Evolutionary conservation across 2,329 filamentous ascomycete species (phyloP).

Genomic region (Berkeleyomyces basicola): DNA sequence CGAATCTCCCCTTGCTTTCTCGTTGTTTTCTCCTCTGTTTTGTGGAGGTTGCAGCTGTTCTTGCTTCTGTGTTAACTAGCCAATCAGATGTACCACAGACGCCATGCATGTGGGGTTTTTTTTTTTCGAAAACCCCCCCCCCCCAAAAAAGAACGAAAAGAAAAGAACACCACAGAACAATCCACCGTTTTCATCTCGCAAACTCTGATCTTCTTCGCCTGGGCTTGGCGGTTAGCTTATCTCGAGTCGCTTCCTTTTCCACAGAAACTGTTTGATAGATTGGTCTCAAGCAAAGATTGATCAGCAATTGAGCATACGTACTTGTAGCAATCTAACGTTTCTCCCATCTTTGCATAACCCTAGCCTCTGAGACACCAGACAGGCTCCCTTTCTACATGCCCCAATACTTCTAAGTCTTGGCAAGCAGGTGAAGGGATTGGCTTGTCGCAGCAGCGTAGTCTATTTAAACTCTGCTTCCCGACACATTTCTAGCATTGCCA

Average conservation of each 20-base stretch:
- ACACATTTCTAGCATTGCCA: slow-evolving; percentile 1
- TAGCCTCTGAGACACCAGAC: background rate
- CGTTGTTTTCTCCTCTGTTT: background rate
- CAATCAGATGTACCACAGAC: background rate
- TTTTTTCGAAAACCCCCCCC: too few relatives aligned
- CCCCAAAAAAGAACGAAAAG: background rate
- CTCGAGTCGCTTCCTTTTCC: background rate
- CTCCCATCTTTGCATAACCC: background rate
- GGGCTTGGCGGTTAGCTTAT: background rate
- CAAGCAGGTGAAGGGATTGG: background rate
- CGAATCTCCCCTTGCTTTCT: background rate
- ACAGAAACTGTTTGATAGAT: background rate
- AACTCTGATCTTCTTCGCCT: background rate
- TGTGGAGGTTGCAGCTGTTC: background rate
- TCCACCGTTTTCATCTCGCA: background rate
- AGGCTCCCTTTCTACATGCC: background rate
- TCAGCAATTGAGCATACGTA: background rate
- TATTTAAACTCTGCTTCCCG: slow-evolving; percentile 4
- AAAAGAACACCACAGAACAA: background rate
- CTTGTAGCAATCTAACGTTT: background rate
- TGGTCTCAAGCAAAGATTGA: background rate
- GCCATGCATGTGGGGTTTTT: background rate
- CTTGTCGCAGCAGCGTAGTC: background rate
- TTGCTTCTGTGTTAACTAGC: background rate
- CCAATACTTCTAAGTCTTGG: background rate